phyloP scores from a whole-genome alignment of 768 basidiomycete genomes.

The Termitomyces sp. region DNA sequence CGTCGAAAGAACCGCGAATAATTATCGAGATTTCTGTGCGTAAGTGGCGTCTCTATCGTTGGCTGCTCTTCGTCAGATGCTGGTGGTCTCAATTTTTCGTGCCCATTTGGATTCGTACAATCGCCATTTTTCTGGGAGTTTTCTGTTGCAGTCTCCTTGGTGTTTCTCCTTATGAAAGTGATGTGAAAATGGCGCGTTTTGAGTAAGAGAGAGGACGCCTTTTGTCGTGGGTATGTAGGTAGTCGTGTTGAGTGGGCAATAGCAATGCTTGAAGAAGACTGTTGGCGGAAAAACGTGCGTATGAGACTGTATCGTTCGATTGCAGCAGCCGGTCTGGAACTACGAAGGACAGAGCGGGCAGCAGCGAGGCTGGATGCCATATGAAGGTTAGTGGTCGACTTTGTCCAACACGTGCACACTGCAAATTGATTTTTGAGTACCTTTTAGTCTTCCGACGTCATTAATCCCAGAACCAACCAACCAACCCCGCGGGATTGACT shows the following conservation, averaged over 20 bases:
- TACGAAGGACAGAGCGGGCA: slow-evolving; percentile 7
- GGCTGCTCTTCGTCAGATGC: slow-evolving; percentile 2
- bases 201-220: background rate
- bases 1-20: slow-evolving; percentile 79
- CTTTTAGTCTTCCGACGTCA: background rate
- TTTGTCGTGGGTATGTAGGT: background rate
- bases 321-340: slow-evolving; percentile 15
- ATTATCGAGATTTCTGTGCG: slow-evolving; percentile 43
- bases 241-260: background rate
- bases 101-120: background rate
- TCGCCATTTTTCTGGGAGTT: background rate
- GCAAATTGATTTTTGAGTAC: background rate
- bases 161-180: slow-evolving; percentile 4
- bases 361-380: slow-evolving; percentile 10
- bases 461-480: background rate
- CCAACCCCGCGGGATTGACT: background rate
- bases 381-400: background rate
- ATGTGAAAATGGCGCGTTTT: slow-evolving; percentile 17
- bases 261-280: slow-evolving; percentile 12
- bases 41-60: background rate
- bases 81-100: background rate
- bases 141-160: background rate
- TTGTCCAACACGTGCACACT: slow-evolving; percentile 1
- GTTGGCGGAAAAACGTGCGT: slow-evolving; percentile 48
- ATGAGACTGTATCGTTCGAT: slow-evolving; percentile 58